Percentiles rank a stretch among this genome's conserved stretches.
phyloP scores from a whole-genome alignment of 2,329 filamentous ascomycete genomes.

The Sporothrix pseudoabietina region DNA sequence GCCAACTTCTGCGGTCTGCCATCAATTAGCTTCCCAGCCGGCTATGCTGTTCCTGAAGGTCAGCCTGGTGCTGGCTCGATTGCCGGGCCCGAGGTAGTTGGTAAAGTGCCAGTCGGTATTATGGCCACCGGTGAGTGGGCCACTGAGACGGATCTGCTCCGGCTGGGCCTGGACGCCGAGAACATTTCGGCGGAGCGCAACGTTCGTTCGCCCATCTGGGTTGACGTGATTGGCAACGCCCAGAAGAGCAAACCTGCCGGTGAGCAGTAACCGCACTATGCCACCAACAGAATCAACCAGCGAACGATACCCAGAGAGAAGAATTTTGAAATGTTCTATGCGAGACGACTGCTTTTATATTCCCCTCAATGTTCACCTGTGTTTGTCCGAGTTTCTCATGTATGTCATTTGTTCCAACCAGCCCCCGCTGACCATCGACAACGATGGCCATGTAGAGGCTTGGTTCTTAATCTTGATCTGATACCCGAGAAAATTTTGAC shows the following conservation, averaged over 20 bases:
- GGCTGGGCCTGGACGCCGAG: constrained; percentile 53
- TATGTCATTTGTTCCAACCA: neutral
- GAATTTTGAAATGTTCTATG: no score
- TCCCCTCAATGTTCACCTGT: neutral
- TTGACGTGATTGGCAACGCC: constrained; percentile 46
- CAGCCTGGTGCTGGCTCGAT: constrained; percentile 40
- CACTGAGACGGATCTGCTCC: constrained; percentile 51
- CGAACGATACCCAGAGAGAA: neutral
- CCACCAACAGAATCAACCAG: neutral
- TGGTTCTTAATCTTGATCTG: neutral
- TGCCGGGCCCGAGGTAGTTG: constrained; percentile 42
- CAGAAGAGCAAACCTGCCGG: constrained; percentile 4
- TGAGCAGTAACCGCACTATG: neutral
- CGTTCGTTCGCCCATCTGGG: constrained; percentile 47
- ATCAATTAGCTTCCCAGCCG: constrained; percentile 50
- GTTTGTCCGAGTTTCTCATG: neutral
- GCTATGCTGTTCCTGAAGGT: constrained; percentile 47
- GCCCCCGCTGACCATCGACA: constrained; percentile 2
- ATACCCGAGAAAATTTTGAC: constrained; percentile 7
- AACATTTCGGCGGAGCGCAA: constrained; percentile 43
- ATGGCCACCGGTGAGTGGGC: constrained; percentile 61
- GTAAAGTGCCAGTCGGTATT: constrained; percentile 54
- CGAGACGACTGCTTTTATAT: neutral
- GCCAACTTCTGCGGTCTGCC: constrained; percentile 55
- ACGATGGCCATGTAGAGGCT: neutral